These are phyloP conservation scores for Firmiana major DNA, from an alignment of 345 rosid genomes.

Conservation along the genomic window DNA sequence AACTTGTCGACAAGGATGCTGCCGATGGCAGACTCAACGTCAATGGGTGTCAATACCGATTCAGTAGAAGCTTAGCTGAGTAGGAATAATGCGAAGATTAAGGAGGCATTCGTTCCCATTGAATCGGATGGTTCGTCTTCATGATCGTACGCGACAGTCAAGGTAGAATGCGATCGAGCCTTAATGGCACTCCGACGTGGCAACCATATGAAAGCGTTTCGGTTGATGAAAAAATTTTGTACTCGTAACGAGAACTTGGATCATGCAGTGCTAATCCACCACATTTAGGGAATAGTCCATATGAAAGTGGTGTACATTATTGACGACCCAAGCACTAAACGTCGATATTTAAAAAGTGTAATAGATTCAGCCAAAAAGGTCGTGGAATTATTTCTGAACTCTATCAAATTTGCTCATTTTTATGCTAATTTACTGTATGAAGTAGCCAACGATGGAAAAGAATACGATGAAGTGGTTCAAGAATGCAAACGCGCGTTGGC, in stretches of 20 bases:
- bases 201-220: constrained; percentile 75
- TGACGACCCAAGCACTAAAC: constrained; percentile 69
- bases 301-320: constrained; percentile 69
- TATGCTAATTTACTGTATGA: constrained; percentile 93
- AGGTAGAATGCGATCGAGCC: constrained; percentile 84
- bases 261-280: constrained; percentile 60
- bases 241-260: constrained; percentile 49
- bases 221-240: constrained; percentile 74
- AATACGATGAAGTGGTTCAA: constrained; percentile 73
- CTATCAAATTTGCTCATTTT: constrained; percentile 80
- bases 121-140: constrained; percentile 30
- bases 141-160: constrained; percentile 41
- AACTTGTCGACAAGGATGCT: too few species aligned
- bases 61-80: constrained; percentile 4
- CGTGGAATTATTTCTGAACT: constrained; percentile 64
- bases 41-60: neutral
- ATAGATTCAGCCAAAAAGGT: constrained; percentile 72
- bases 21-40: neutral
- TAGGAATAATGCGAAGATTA: constrained; percentile 27
- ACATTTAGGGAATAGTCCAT: constrained; percentile 76
- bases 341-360: constrained; percentile 60
- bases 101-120: constrained; percentile 13
- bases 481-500: constrained; percentile 86
- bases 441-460: constrained; percentile 73
- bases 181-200: constrained; percentile 74